phyloP scores from a whole-genome alignment of 2,329 filamentous ascomycete species.

The Curvularia hawaiiensis region DNA sequence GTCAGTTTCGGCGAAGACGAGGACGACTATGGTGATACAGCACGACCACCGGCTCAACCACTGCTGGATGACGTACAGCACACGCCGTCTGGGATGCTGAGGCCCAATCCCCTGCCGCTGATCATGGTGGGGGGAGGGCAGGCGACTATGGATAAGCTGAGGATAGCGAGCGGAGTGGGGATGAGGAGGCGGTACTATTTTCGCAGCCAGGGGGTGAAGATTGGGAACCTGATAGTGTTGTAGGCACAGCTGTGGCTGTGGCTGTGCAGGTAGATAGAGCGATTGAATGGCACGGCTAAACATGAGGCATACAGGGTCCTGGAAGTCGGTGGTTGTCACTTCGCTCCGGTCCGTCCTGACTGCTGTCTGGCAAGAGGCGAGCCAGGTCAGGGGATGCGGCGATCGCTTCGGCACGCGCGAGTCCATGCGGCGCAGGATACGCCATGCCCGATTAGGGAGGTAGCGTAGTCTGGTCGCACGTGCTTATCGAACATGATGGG shows the following conservation, averaged over 20 bases:
- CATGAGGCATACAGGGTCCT: not conserved
- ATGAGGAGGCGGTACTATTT: slow-evolving; percentile 80
- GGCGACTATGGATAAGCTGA: slow-evolving; percentile 67
- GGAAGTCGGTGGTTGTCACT: not conserved
- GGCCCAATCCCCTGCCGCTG: slow-evolving; percentile 78
- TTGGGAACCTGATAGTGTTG: slow-evolving; percentile 77
- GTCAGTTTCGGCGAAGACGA: slow-evolving; percentile 66
- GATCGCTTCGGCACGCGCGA: not conserved
- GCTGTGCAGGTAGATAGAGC: not conserved
- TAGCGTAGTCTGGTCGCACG: not conserved
- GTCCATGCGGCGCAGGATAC: not conserved
- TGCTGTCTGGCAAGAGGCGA: not conserved
- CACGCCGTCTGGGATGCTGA: slow-evolving; percentile 70
- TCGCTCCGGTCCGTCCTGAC: not conserved
- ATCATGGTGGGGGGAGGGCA: slow-evolving; percentile 78
- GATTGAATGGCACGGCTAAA: too few relatives aligned
- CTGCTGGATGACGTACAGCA: slow-evolving; percentile 76
- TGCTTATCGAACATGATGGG: not conserved
- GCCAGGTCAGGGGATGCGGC: not conserved
- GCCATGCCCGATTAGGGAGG: slow-evolving; percentile 1
- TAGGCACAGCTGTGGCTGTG: slow-evolving; percentile 30
- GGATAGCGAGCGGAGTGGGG: slow-evolving; percentile 69
- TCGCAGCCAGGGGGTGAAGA: slow-evolving; percentile 77
- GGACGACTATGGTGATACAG: not conserved
- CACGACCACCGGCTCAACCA: slow-evolving; percentile 61